A percentile compares a stretch with the other conserved stretches of the same genome.
Evolutionary conservation across 1,139 yeast genomes (phyloP).

Genomic region (Scheffersomyces segobiensis): DNA sequence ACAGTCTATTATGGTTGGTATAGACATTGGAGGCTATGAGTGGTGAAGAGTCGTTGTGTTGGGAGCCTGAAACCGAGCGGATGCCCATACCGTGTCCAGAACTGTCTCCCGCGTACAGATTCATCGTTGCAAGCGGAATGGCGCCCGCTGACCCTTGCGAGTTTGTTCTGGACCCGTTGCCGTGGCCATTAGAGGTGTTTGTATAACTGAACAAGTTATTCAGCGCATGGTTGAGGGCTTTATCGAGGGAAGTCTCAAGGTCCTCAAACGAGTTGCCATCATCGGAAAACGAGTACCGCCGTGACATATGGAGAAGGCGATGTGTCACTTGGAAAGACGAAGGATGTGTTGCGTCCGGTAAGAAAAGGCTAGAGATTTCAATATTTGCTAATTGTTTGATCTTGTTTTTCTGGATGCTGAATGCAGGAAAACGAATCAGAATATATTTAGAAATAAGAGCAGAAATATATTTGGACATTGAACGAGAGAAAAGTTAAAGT

Average conservation of each 20-base stretch:
- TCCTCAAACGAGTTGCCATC: constrained; percentile 42
- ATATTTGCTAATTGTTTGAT: neutral
- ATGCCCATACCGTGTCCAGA: neutral
- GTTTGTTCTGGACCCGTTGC: constrained; percentile 18
- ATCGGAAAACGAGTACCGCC: constrained; percentile 15
- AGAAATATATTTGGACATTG: neutral
- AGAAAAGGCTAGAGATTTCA: neutral
- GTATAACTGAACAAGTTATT: constrained; percentile 26
- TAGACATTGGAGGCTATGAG: constrained; percentile 20
- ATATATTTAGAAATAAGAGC: neutral
- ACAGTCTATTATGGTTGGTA: constrained; percentile 17
- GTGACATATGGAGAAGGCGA: constrained; percentile 6
- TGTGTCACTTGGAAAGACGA: neutral
- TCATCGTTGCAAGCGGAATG: constrained; percentile 29
- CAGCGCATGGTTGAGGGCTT: constrained; percentile 43
- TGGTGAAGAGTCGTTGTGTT: constrained; percentile 28
- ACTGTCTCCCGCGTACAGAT: constrained; percentile 8
- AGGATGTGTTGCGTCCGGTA: neutral
- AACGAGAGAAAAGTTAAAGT: neutral
- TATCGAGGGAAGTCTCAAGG: constrained; percentile 43
- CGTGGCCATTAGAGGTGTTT: constrained; percentile 9
- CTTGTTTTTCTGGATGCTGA: neutral
- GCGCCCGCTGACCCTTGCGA: constrained; percentile 29
- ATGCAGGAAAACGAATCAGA: neutral
- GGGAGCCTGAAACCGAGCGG: constrained; percentile 3